These are phyloP conservation scores for Postia placenta DNA, from an alignment of 768 basidiomycete genomes.

Conservation along the genomic window DNA sequence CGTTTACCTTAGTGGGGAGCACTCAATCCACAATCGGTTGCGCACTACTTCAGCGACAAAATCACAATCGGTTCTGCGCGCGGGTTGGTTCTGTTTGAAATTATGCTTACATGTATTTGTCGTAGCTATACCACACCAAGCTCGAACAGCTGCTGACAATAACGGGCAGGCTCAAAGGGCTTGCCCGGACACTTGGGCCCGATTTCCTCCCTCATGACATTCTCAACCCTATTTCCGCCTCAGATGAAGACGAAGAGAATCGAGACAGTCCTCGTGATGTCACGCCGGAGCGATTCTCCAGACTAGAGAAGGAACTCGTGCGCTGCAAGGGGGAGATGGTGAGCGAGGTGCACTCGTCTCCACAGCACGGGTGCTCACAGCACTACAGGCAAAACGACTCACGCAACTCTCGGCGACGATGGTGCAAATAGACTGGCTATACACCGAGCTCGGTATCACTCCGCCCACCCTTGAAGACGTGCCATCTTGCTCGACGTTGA, in stretches of 20 bases:
- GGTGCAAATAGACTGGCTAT: conserved; percentile 75
- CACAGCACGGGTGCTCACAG: background rate
- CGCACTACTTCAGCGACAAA: too few species aligned
- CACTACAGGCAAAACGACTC: conserved; percentile 56
- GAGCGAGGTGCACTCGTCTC: conserved; percentile 20
- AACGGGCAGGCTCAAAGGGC: conserved; percentile 53
- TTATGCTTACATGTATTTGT: background rate
- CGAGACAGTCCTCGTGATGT: conserved; percentile 55
- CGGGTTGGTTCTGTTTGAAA: too few species aligned
- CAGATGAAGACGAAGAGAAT: conserved; percentile 36
- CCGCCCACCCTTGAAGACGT: conserved; percentile 51
- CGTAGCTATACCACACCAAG: conserved; percentile 44
- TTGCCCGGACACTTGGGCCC: conserved; percentile 55
- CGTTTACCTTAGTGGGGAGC: too few species aligned
- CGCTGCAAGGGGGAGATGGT: conserved; percentile 85
- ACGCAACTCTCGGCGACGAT: conserved; percentile 57
- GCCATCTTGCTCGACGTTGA: conserved; percentile 29
- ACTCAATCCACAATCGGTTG: too few species aligned
- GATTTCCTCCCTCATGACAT: conserved; percentile 56
- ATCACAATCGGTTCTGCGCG: too few species aligned
- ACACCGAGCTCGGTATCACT: conserved; percentile 73
- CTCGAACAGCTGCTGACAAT: conserved; percentile 70
- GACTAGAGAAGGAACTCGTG: conserved; percentile 78
- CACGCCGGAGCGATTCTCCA: conserved; percentile 73
- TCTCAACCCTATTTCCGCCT: conserved; percentile 38